Base-by-base conservation (phyloP, 2,329 filamentous ascomycete genomes). In the Fusarium sp. region DNA sequence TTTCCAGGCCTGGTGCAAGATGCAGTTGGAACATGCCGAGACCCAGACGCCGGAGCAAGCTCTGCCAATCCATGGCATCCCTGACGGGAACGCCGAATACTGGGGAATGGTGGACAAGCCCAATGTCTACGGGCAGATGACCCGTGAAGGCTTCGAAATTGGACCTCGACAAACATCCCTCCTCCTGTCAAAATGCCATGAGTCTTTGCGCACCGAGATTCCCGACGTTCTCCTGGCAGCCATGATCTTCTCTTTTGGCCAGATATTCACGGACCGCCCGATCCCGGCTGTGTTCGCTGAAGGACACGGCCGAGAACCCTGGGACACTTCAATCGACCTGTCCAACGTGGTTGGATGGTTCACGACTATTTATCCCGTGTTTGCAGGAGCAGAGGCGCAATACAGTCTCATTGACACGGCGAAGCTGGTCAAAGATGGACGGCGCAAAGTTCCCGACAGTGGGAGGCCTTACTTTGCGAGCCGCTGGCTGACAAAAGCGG, bases 271-370 rank as follows among this genome's bases (percentile, higher is more conserved):
- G 0, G 79, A 82, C 37, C 77, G 81, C 0, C 40, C 68, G 1
- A 52, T 71, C 0, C 82, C 82, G 0, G 68, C 77, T 1, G 52
- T 84, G 0, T 83, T 80, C 43, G 78, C 70, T 2, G 83, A 85
- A 65, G 81, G 80, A 0, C 83, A 85, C 33, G 83, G 83, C 2
- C 73, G 83, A 6, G 82, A 85, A 40, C 52, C 77, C 0, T 82
- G 79, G 78, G 74, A 78, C 45, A 7, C 59, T 9, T 65, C 69
- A 1, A 69, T 82, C 3, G 79, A 84, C 65, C 17, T 81, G 4
- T 80, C 81, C 0, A 65, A 79, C 8, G 82, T 81, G 0, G 79
- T 85, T 0, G 83, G 83, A 8, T 85, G 83, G 83, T 84, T 85
- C 68, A 84, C 83, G 0, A 81, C 80, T 0, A 75, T 84, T 11